phyloP scores from a whole-genome alignment of 805 yeast species.

The Blastobotrys muscicola region DNA sequence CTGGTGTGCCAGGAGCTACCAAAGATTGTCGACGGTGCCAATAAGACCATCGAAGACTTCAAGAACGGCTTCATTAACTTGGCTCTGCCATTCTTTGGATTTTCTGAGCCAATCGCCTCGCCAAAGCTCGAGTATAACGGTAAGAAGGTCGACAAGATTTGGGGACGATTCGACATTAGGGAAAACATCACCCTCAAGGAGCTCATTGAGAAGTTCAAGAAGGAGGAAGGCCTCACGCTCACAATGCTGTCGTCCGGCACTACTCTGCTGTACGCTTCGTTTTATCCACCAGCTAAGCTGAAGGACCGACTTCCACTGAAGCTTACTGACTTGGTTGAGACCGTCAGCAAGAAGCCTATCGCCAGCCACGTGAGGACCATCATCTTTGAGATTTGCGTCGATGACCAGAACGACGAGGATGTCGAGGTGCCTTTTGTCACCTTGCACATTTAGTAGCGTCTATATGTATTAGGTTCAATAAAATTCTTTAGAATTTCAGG shows the following conservation, averaged over 20 bases:
- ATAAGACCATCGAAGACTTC: slow-evolving; percentile 63
- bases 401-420: slow-evolving; percentile 87
- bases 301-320: slow-evolving; percentile 63
- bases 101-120: slow-evolving; percentile 90
- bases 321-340: slow-evolving; percentile 67
- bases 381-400: slow-evolving; percentile 85
- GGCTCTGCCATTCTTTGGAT: slow-evolving; percentile 93
- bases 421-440: slow-evolving; percentile 88
- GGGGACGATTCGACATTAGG: slow-evolving; percentile 83
- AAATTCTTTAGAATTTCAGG: too few species aligned
- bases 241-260: slow-evolving; percentile 90
- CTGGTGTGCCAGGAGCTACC: slow-evolving; percentile 83
- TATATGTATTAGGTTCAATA: too few species aligned
- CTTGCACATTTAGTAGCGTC: slow-evolving; percentile 35
- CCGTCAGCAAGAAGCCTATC: slow-evolving; percentile 77
- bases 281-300: slow-evolving; percentile 85
- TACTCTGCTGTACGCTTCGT: slow-evolving; percentile 81
- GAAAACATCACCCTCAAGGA: slow-evolving; percentile 61
- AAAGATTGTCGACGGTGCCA: slow-evolving; percentile 73
- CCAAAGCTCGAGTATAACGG: slow-evolving; percentile 72
- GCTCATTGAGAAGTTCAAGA: slow-evolving; percentile 63
- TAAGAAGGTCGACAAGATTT: slow-evolving; percentile 74
- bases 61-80: slow-evolving; percentile 88
- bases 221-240: slow-evolving; percentile 76
- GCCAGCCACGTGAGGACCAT: slow-evolving; percentile 65